Percentiles rank a stretch among this genome's conserved stretches.
Conservation (phyloP, 2,329 filamentous ascomycete species). For the Hypoxylon sp. region DNA sequence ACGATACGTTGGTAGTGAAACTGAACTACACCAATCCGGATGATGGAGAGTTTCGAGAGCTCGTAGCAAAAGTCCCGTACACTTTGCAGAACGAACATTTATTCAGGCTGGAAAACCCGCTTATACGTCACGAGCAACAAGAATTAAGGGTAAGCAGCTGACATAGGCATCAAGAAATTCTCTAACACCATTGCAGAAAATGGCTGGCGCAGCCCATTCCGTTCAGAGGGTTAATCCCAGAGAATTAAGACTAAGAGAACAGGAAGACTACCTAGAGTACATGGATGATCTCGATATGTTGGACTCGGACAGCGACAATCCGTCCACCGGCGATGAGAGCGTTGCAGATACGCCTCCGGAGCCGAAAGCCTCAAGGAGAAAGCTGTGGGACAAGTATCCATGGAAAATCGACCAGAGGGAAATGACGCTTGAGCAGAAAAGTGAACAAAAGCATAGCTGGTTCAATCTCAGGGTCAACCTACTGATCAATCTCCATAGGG, state of each 20-base stretch:
- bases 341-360: conserved; percentile 1
- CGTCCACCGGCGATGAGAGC: conserved; percentile 27
- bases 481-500: too few relatives aligned
- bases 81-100: too few relatives aligned
- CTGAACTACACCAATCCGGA: background rate
- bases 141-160: conserved; percentile 8
- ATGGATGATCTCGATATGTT: accelerated
- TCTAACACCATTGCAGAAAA: conserved; percentile 25
- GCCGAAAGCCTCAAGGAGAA: background rate
- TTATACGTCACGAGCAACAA: conserved; percentile 5
- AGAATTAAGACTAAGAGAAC: background rate
- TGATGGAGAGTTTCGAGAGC: background rate
- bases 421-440: background rate
- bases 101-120: background rate
- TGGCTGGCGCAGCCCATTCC: conserved; percentile 31
- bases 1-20: background rate
- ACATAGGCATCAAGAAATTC: background rate
- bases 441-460: too few relatives aligned
- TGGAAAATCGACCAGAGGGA: background rate
- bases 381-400: background rate
- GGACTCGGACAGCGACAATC: conserved; percentile 23
- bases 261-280: background rate
- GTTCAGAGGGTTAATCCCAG: conserved; percentile 21
- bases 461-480: too few relatives aligned
- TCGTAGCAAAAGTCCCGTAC: conserved; percentile 2